These are phyloP conservation scores for Sesbania bispinosa DNA, from an alignment of 306 rosid species.

Conservation along the genomic window DNA sequence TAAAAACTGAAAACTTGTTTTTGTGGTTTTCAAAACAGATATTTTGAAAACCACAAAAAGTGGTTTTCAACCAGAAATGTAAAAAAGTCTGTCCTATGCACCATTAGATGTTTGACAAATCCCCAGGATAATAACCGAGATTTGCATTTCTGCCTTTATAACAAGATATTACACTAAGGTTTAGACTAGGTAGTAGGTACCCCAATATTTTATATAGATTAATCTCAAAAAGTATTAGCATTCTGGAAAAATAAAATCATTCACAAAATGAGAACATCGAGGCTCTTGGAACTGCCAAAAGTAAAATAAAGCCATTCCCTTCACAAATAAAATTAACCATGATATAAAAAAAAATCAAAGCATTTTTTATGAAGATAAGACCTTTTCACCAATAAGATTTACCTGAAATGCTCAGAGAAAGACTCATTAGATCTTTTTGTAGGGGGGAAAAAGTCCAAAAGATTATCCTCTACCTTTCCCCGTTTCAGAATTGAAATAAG, in stretches of 20 bases:
- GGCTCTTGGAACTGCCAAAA: too few species aligned
- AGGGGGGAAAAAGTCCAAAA: slow-evolving; percentile 83
- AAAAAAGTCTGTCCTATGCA: too few species aligned
- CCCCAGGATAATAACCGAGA: neutral
- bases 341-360: neutral
- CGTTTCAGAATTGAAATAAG: slow-evolving; percentile 89
- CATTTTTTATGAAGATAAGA: neutral
- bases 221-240: neutral
- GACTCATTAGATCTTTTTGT: slow-evolving; percentile 75
- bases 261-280: neutral
- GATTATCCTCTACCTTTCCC: slow-evolving; percentile 93
- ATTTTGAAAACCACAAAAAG: too few species aligned
- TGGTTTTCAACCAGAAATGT: too few species aligned
- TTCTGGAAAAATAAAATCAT: neutral
- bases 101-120: neutral
- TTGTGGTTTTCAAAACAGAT: too few species aligned
- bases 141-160: neutral
- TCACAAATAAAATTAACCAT: neutral
- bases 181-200: too few species aligned
- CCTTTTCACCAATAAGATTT: slow-evolving; percentile 35
- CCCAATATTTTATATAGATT: neutral
- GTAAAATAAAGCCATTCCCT: too few species aligned
- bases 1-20: too few species aligned
- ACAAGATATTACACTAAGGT: neutral
- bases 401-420: slow-evolving; percentile 97